Percentiles rank a stretch among this genome's conserved stretches.
phyloP scores from a whole-genome alignment of 176 grass and related monocot genomes.

The Tuctoria greenei region DNA sequence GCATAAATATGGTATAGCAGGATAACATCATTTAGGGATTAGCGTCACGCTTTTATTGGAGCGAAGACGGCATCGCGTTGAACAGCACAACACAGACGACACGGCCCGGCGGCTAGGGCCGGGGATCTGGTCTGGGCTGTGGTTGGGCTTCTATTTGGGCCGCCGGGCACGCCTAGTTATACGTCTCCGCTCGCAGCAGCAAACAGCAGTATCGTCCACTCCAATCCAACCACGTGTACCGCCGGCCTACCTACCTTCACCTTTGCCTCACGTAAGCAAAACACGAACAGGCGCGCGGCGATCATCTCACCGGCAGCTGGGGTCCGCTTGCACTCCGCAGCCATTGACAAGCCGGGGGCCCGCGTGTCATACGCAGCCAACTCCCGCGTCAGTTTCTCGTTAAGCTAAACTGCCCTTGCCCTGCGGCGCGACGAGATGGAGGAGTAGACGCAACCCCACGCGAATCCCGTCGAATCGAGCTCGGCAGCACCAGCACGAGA shows the following conservation, averaged over 20 bases:
- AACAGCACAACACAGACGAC: too few relatives aligned
- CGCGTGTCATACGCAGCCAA: background rate
- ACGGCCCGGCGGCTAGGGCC: too few relatives aligned
- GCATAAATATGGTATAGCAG: too few relatives aligned
- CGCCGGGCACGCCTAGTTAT: too few relatives aligned
- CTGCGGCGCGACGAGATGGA: background rate
- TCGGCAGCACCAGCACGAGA: background rate
- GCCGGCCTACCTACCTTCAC: background rate
- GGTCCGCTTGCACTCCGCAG: background rate
- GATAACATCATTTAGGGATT: too few relatives aligned
- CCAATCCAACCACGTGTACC: background rate
- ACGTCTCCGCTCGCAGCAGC: too few relatives aligned
- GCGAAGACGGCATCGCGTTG: too few relatives aligned
- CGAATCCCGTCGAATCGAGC: conserved; percentile 37
- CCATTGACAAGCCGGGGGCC: background rate
- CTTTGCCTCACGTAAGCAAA: background rate
- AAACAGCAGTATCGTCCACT: background rate
- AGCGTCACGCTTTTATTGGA: too few relatives aligned
- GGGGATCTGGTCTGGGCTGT: too few relatives aligned
- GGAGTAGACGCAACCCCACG: conserved; percentile 47
- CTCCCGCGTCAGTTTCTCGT: conserved; percentile 32
- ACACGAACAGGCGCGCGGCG: background rate
- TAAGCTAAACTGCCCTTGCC: conserved; percentile 12
- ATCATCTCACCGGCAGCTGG: background rate
- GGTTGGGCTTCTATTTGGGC: too few relatives aligned